Evolutionary conservation across 1,139 yeast genomes (phyloP), one percentile per base, ranked within the genome.

Genomic region (Maudiozyma humilis): DNA sequence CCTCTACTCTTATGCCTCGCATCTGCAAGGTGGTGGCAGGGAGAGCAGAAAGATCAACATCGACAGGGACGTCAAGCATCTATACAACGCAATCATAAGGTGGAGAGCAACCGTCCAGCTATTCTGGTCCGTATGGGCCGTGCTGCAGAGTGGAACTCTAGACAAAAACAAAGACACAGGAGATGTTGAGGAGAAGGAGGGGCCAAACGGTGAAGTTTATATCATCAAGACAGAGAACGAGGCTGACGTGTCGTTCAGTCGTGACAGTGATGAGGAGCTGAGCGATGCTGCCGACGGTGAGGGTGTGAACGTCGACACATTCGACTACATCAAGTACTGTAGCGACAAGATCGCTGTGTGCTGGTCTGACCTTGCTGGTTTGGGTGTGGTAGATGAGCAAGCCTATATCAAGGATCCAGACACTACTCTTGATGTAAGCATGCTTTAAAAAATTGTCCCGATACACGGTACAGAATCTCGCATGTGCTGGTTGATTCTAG

Each of bases 51-150:
- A 53, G 29, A 46, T 52, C 20, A 59, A 56, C 34, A 64, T 75
- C 44, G 79, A 80, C 47, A 70, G 62, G 34, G 83, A 79, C 50
- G 80, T 82, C 30, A 74, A 71, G 43, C 64, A 69, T 39, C 61
- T 87, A 37, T 76, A 76, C 57, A 78, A 81, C 53, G 85, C 85
- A 51, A 74, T 81, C 36, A 67, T 78, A 7, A 71, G 72, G 45
- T 91, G 97, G 96, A 75, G 96, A 55, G 78, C 93, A 0, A 70
- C 87, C 0, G 93, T 79, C 15, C 83, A 82, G 44, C 70, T 86
- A 4, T 78, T 75, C 59, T 91, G 98, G 98, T 74, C 83, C 23
- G 61, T 88, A 23, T 91, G 98, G 98, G 97, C 95, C 0, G 72
- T 91, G 44, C 76, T 91, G 37, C 95, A 85, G 64, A 74, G 76